Evolutionary conservation across 345 rosid genomes (phyloP).

Genomic region (Hypericum androsaemum): DNA sequence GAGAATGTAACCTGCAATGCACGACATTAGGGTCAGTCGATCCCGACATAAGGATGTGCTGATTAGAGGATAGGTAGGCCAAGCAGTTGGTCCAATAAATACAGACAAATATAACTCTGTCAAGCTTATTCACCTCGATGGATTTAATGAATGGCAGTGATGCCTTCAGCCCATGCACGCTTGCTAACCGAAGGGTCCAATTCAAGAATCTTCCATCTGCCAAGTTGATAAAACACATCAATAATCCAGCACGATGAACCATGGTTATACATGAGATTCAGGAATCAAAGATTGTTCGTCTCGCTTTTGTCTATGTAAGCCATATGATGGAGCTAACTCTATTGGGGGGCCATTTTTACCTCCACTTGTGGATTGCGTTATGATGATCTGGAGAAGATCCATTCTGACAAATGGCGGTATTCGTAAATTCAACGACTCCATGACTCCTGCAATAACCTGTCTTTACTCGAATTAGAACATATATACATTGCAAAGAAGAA

Average conservation of each 20-base stretch:
- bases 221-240: neutral
- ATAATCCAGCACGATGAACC: neutral
- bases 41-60: constrained; percentile 2
- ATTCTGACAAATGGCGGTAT: constrained; percentile 75
- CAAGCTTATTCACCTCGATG: constrained; percentile 61
- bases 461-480: neutral
- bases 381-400: constrained; percentile 59
- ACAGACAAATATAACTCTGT: neutral
- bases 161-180: constrained; percentile 60
- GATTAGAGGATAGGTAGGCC: neutral
- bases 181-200: constrained; percentile 74
- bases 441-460: neutral
- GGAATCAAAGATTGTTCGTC: neutral
- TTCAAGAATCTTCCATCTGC: constrained; percentile 65
- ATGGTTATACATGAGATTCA: neutral
- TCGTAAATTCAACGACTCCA: constrained; percentile 24
- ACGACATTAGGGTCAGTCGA: too few relatives aligned
- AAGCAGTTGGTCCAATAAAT: neutral
- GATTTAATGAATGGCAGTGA: constrained; percentile 73
- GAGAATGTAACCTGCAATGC: constrained; percentile 84
- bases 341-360: constrained; percentile 21
- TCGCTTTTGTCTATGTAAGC: neutral
- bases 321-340: neutral
- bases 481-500: neutral
- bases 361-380: constrained; percentile 40